Evolutionary conservation across 768 basidiomycete species (phyloP).

Genomic region (Russula foetens): DNA sequence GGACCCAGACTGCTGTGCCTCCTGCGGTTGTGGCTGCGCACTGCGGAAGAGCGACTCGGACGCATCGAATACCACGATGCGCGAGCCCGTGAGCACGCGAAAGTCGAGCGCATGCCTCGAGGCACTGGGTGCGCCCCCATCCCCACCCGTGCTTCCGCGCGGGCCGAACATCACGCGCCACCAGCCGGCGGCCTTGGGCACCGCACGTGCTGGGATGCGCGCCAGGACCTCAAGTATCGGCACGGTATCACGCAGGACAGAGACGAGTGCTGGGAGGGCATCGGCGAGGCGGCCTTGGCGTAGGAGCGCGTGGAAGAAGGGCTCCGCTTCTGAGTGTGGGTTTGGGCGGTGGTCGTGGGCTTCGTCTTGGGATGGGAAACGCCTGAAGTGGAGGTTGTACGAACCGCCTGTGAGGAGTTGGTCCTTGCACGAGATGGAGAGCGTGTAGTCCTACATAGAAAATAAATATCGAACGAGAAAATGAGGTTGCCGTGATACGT

Average conservation of each 20-base stretch:
- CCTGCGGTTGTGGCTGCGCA: neutral
- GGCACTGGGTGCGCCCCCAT: neutral
- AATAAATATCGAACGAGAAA: neutral
- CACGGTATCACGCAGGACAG: conserved; percentile 64
- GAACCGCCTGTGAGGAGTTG: conserved; percentile 58
- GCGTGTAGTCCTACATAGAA: conserved; percentile 53
- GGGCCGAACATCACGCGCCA: conserved; percentile 51
- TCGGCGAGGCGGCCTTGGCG: conserved; percentile 58
- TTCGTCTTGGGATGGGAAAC: conserved; percentile 22
- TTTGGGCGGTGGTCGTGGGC: conserved; percentile 37
- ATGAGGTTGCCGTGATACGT: conserved; percentile 22
- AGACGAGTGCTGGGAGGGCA: conserved; percentile 59
- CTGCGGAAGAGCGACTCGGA: conserved; percentile 48
- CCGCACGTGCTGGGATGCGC: conserved; percentile 32
- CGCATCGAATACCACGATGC: conserved; percentile 67
- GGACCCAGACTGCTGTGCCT: neutral
- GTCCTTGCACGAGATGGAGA: conserved; percentile 72
- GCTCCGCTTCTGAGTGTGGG: conserved; percentile 75
- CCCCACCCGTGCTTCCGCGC: neutral
- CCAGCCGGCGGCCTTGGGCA: conserved; percentile 77
- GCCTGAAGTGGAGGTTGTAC: conserved; percentile 68
- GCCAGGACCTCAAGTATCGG: conserved; percentile 72
- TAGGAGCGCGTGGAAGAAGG: conserved; percentile 63
- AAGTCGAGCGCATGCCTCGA: conserved; percentile 71
- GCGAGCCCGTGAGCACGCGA: conserved; percentile 58